phyloP scores from a whole-genome alignment of 192 early-diverging fungal species.

The Coemansia sp. region DNA sequence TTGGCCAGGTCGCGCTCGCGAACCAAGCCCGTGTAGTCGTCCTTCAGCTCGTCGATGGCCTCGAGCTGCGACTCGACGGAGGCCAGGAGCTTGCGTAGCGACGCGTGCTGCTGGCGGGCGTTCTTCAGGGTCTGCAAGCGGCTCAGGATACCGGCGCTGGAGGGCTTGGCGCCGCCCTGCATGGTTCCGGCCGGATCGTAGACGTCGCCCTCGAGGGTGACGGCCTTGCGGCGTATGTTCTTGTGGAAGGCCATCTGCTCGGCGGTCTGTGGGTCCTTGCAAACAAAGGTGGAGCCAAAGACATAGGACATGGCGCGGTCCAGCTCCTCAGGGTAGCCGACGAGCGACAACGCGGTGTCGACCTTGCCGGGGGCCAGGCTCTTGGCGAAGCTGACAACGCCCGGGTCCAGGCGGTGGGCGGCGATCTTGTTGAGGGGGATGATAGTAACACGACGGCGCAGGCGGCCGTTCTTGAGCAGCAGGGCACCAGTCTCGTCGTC shows the following conservation, averaged over 20 bases:
- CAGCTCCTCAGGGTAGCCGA: slow-evolving; percentile 78
- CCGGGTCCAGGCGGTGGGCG: slow-evolving; percentile 34
- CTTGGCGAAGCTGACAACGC: slow-evolving; percentile 60
- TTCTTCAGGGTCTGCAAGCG: slow-evolving; percentile 69
- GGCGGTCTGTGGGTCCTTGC: slow-evolving; percentile 75
- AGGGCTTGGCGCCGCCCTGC: slow-evolving; percentile 82
- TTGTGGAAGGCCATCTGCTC: slow-evolving; percentile 87
- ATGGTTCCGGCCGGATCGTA: slow-evolving; percentile 94
- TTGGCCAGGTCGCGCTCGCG: slow-evolving; percentile 65
- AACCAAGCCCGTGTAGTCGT: slow-evolving; percentile 55
- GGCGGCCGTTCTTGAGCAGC: slow-evolving; percentile 69
- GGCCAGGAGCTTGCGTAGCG: slow-evolving; percentile 49
- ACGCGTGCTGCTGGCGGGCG: slow-evolving; percentile 51
- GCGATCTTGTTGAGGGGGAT: slow-evolving; percentile 96
- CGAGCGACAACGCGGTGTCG: slow-evolving; percentile 77
- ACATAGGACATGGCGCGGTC: slow-evolving; percentile 82
- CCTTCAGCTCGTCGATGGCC: slow-evolving; percentile 50
- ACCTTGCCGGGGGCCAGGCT: slow-evolving; percentile 80
- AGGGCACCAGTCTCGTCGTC: slow-evolving; percentile 76
- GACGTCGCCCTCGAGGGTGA: slow-evolving; percentile 94
- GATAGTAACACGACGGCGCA: slow-evolving; percentile 77
- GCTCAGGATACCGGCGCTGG: slow-evolving; percentile 63
- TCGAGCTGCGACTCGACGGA: slow-evolving; percentile 53
- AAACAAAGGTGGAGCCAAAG: slow-evolving; percentile 90
- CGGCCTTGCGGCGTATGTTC: slow-evolving; percentile 74